These are phyloP conservation scores for Aegilops speltoides DNA, from an alignment of 176 grass and related monocot species.

Conservation along the genomic window DNA sequence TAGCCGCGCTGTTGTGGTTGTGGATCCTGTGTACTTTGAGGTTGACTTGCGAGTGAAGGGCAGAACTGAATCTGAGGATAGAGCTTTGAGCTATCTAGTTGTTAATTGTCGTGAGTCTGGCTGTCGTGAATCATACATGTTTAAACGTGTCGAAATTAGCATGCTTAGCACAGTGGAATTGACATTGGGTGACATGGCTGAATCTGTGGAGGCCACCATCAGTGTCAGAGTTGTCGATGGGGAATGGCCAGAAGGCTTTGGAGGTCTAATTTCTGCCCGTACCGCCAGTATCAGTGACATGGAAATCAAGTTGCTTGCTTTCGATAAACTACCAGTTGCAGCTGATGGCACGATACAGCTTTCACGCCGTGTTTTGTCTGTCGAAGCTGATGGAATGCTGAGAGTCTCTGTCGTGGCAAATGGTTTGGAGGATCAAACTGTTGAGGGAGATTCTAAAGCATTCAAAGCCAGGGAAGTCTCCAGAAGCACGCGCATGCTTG, in stretches of 20 bases:
- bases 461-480: neutral
- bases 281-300: neutral
- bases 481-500: neutral
- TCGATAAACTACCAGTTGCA: neutral
- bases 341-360: slow-evolving; percentile 4
- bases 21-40: neutral
- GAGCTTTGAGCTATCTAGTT: slow-evolving; percentile 8
- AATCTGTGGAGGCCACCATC: slow-evolving; percentile 25
- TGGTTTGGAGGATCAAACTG: neutral
- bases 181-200: neutral
- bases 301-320: neutral
- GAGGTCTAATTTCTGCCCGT: neutral
- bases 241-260: slow-evolving; percentile 19
- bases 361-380: slow-evolving; percentile 16
- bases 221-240: neutral
- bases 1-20: neutral
- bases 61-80: neutral
- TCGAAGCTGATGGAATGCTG: neutral
- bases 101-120: neutral
- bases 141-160: neutral
- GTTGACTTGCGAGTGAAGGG: slow-evolving; percentile 9
- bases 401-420: neutral
- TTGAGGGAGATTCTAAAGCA: neutral
- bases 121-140: neutral
- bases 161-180: slow-evolving; percentile 22